Evolutionary conservation across 2,329 filamentous ascomycete species (phyloP).

Genomic region (Colletotrichum acutatum): DNA sequence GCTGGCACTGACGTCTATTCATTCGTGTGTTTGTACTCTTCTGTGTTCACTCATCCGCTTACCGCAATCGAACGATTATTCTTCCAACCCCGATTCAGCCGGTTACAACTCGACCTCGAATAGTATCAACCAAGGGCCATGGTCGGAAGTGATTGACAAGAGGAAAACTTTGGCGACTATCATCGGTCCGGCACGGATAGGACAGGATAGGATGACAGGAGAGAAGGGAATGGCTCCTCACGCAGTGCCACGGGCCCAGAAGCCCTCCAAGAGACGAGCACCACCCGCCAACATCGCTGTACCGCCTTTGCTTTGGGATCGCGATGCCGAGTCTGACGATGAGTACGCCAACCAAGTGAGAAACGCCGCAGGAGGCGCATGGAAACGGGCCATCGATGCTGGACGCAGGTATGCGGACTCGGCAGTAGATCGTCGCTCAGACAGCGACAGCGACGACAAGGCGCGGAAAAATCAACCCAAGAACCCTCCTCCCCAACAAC

Average conservation of each 20-base stretch:
- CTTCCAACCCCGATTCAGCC: neutral
- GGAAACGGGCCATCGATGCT: slow-evolving; percentile 11
- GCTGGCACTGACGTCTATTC: slow-evolving; percentile 32
- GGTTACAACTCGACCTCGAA: neutral
- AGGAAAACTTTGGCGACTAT: slow-evolving; percentile 27
- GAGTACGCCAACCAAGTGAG: slow-evolving; percentile 22
- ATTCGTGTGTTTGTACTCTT: slow-evolving; percentile 3
- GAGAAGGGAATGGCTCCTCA: slow-evolving; percentile 28
- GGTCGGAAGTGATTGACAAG: slow-evolving; percentile 30
- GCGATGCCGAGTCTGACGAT: slow-evolving; percentile 28
- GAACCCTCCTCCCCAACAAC: slow-evolving; percentile 4
- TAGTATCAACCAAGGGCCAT: slow-evolving; percentile 25
- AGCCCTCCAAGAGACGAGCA: slow-evolving; percentile 14
- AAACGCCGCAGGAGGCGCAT: slow-evolving; percentile 26
- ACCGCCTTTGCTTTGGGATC: slow-evolving; percentile 11
- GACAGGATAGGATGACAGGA: slow-evolving; percentile 33
- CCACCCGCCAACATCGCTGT: slow-evolving; percentile 20
- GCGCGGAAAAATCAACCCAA: neutral
- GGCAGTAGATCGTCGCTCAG: slow-evolving; percentile 22
- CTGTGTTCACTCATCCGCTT: neutral
- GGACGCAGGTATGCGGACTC: slow-evolving; percentile 1
- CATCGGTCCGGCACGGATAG: slow-evolving; percentile 22
- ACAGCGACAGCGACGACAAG: slow-evolving; percentile 26
- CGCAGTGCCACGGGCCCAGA: slow-evolving; percentile 15
- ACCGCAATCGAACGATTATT: neutral